Evolutionary conservation across 768 basidiomycete genomes (phyloP), one percentile per base, ranked within the genome.

Genomic region (Phylloporus arenicola): DNA sequence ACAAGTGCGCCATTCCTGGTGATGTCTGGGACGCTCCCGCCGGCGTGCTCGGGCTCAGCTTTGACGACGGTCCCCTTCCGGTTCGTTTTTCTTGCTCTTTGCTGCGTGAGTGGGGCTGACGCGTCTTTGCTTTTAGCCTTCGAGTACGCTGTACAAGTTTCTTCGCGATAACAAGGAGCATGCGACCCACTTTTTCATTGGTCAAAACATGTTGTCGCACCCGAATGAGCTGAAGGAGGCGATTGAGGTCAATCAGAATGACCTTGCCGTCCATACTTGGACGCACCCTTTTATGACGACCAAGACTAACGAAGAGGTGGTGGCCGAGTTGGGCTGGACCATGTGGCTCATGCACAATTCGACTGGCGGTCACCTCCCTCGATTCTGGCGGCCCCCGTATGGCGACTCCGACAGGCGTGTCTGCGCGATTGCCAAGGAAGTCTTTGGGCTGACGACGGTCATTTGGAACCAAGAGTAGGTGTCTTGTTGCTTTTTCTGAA

Each of bases 141-240:
- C 77, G 14, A 58, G 61, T 1, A 53, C 53, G 11, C 77, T 95
- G 17, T 79, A 88, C 60, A 59, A 77, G 7, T 94, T 91, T 65
- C 72, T 95, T 43, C 55, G 74, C 51, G 47, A 71, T n/a, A 76
- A 93, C 50, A 80, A 84, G 52, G 66, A 81, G 49, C 76, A 67
- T n/a, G 83, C 82, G 3, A 94, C 92, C 5, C 91, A 94, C 64
- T 95, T 94, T 67, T 80, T 92, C 75, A 94, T 96, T 55, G 93
- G 93, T 16, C 63, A 76, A 30, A 87, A 92, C 62, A 86, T 93
- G 51, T 58, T 87, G 24, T 45, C 62, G 37, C 72, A 86, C 61
- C 78, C 82, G 4, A 62, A 72, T 9, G 58, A 74, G 41, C 90
- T 92, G 67, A 55, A 70, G 50, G 60, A 62, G 10, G 82, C 82